Conservation (phyloP, 2,329 filamentous ascomycete species). For the Xylaria sp. region DNA sequence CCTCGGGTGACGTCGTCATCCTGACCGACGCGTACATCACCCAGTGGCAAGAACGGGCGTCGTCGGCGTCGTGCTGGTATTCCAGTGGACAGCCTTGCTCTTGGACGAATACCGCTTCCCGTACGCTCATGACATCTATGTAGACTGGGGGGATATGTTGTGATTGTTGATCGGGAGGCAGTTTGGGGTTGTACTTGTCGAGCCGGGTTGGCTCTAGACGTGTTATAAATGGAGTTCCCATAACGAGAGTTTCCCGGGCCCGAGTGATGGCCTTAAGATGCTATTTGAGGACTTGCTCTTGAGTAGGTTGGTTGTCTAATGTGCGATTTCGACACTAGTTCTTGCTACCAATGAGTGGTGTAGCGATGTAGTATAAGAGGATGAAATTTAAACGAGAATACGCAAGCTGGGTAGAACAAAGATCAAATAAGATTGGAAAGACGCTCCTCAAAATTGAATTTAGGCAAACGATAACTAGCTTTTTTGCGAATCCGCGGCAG, state of each 20-base stretch:
- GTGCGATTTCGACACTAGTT: neutral
- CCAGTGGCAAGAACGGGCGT: slow-evolving; percentile 82
- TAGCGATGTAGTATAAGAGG: neutral
- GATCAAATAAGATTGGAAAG: neutral
- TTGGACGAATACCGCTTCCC: slow-evolving; percentile 64
- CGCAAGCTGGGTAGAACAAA: neutral
- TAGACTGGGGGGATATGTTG: slow-evolving; percentile 59
- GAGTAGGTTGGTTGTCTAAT: neutral
- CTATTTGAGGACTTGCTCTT: neutral
- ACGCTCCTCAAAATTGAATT: neutral
- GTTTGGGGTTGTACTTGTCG: slow-evolving; percentile 51
- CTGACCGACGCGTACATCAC: slow-evolving; percentile 76
- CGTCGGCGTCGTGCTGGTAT: slow-evolving; percentile 81
- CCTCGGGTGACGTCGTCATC: slow-evolving; percentile 46
- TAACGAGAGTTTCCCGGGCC: slow-evolving; percentile 30
- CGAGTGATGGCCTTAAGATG: neutral
- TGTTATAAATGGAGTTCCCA: slow-evolving; percentile 58
- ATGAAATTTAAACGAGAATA: neutral
- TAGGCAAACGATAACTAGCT: no score
- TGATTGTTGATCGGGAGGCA: slow-evolving; percentile 51
- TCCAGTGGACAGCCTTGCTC: slow-evolving; percentile 66
- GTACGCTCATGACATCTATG: slow-evolving; percentile 67
- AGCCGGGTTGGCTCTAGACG: slow-evolving; percentile 56
- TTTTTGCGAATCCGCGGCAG: neutral
- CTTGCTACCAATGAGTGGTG: neutral